A percentile compares a stretch with the other conserved stretches of the same genome.
phyloP scores from a whole-genome alignment of 495 filamentous ascomycete genomes.

The Xylaria telfairii region DNA sequence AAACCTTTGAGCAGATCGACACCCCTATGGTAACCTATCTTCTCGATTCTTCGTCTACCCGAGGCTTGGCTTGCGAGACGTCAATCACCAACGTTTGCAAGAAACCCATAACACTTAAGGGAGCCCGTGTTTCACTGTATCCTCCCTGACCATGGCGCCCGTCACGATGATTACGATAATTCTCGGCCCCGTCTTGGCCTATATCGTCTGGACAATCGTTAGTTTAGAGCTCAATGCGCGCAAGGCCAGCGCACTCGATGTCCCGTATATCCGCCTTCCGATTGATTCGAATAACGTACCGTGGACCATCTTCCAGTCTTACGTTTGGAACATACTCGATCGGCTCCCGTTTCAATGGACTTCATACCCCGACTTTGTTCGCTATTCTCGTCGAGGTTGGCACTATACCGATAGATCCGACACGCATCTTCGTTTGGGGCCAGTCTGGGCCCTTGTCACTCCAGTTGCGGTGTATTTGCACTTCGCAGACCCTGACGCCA shows the following conservation, averaged over 20 bases:
- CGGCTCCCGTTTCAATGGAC: conserved; percentile 24
- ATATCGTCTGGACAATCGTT: conserved; percentile 19
- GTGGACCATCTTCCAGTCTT: conserved; percentile 28
- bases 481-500: conserved; percentile 28
- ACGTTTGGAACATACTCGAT: conserved; percentile 29
- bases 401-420: conserved; percentile 23
- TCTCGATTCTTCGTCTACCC: too few relatives aligned
- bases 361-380: conserved; percentile 27
- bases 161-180: too few relatives aligned
- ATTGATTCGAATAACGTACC: conserved; percentile 29
- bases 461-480: conserved; percentile 24
- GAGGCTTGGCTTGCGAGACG: too few relatives aligned
- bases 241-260: conserved; percentile 16
- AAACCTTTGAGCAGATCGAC: too few relatives aligned
- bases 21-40: too few relatives aligned
- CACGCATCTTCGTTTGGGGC: conserved; percentile 21
- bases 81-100: too few relatives aligned
- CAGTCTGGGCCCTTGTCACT: conserved; percentile 31
- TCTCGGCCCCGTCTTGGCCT: conserved; percentile 11
- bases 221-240: conserved; percentile 28
- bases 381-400: conserved; percentile 32
- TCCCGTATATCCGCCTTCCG: conserved; percentile 30
- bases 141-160: too few relatives aligned
- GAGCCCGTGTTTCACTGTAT: too few relatives aligned
- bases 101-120: too few relatives aligned